Evolutionary conservation across 1,139 yeast species (phyloP), one percentile per base, ranked within the genome.

Genomic region (Candida labiduridarum): DNA sequence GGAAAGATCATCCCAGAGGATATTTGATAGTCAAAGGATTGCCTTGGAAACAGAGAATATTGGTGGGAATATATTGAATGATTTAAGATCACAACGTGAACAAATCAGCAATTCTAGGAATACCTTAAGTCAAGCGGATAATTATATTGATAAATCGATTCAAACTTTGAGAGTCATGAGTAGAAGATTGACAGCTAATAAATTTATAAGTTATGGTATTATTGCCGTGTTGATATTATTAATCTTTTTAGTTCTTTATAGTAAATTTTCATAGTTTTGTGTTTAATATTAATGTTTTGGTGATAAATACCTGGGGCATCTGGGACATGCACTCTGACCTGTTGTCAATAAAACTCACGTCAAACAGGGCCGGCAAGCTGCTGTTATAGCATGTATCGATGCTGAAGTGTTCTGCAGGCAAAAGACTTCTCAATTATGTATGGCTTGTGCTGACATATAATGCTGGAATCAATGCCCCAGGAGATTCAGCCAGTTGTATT

Each of bases 11-110:
- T 82, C 91, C 1, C 95, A 91, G 57, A 78, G 97, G 60, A 76
- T 95, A 50, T 80, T 87, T 54, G 97, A 94, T 44, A 87, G 96
- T 39, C 96, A 94, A 58, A 78, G 98, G 56, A 76, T 92, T 4
- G 99, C 99, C 2, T 76, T 88, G 51, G 99, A 95, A 61, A 92
- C 99, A 0, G 99, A 94, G 66, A 78, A 79, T 43, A 84, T 95
- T 48, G 99, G 99, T 1, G 90, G 97, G 9, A 88, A 89, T 58
- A 94, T 95, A 50, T 79, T 95, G 67, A 85, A 85, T 62, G 97
- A 94, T 66, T 75, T 95, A 59, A 78, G 97, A 53, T 87, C 96
- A 18, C 99, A 95, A 71, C 78, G 99, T 52, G 99, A 95, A 62
- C 98, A 96, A 63, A 83, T 95, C 48, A 71, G 82, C 46, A 91